Evolutionary conservation across 2,329 filamentous ascomycete genomes (phyloP).

Genomic region (Laburnicola sp.): DNA sequence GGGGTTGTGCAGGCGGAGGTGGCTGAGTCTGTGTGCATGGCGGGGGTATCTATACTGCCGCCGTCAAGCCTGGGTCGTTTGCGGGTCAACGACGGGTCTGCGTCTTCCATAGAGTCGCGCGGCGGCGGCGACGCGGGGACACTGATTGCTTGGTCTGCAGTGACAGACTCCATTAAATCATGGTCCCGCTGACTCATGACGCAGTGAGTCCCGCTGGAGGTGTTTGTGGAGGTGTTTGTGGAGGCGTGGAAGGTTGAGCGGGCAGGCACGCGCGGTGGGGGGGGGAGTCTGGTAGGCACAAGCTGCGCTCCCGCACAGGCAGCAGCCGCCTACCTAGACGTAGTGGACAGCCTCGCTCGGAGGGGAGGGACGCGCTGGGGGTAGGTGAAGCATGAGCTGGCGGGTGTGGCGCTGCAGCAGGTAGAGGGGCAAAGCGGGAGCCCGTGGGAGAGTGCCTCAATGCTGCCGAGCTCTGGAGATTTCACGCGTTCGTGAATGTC

Average conservation of each 20-base stretch:
- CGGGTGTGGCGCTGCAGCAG: constrained; percentile 12
- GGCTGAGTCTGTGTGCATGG: constrained; percentile 35
- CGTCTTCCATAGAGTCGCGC: constrained; percentile 51
- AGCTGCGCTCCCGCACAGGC: constrained; percentile 24
- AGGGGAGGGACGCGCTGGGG: constrained; percentile 18
- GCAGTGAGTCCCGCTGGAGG: constrained; percentile 18
- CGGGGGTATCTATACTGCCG: constrained; percentile 36
- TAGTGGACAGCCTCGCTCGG: constrained; percentile 28
- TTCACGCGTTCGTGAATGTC: constrained; percentile 10
- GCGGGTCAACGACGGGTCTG: constrained; percentile 49
- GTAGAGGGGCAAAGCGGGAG: constrained; percentile 5
- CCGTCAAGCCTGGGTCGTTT: constrained; percentile 51
- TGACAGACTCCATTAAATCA: constrained; percentile 39
- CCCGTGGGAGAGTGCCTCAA: background rate
- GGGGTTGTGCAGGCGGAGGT: constrained; percentile 18
- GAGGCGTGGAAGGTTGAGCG: constrained; percentile 23
- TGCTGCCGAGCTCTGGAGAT: constrained; percentile 2
- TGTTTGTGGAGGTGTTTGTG: constrained; percentile 24
- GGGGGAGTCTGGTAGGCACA: constrained; percentile 25
- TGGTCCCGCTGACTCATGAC: constrained; percentile 41
- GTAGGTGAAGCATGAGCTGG: constrained; percentile 33
- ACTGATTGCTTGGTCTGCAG: constrained; percentile 37
- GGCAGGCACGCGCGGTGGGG: constrained; percentile 17
- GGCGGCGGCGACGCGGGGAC: constrained; percentile 41
- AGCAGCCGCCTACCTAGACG: constrained; percentile 27